Evolutionary conservation across 2,329 filamentous ascomycete species (phyloP).

Genomic region (Botrytis squamosa): DNA sequence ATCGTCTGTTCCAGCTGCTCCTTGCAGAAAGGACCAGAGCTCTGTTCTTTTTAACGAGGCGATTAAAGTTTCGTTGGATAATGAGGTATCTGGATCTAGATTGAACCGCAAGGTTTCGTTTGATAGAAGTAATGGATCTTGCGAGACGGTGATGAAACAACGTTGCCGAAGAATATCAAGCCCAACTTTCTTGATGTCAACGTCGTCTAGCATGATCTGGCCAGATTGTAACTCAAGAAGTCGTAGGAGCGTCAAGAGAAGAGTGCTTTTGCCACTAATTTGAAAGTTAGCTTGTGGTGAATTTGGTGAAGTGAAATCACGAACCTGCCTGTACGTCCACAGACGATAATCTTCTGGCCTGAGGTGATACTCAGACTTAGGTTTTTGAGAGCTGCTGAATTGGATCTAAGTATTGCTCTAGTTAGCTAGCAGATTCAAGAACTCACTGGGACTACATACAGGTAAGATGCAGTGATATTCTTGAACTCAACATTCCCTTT

Average conservation of each 20-base stretch:
- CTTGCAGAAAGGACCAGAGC: conserved; percentile 1
- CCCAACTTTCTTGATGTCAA: conserved; percentile 2
- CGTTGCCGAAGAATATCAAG: conserved; percentile 6
- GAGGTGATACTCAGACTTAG: conserved; percentile 48
- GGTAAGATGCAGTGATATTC: conserved; percentile 37
- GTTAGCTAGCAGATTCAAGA: not conserved
- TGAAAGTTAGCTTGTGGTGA: not conserved
- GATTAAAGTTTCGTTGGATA: conserved; percentile 1
- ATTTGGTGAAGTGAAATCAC: not conserved
- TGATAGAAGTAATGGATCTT: conserved; percentile 9
- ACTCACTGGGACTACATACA: conserved; percentile 21
- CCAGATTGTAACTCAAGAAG: conserved; percentile 10
- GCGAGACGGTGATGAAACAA: conserved; percentile 17
- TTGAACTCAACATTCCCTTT: conserved; percentile 39
- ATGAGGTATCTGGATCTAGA: not conserved
- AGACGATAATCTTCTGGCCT: conserved; percentile 52
- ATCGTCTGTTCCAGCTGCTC: not conserved
- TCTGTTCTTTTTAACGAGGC: not conserved
- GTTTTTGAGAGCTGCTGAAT: conserved; percentile 20
- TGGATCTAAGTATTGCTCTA: not conserved
- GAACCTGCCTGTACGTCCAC: conserved; percentile 53
- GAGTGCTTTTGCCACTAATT: conserved; percentile 15
- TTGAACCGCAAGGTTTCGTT: conserved; percentile 16
- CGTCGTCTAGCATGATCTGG: not conserved
- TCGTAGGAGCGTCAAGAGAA: conserved; percentile 15